Evolutionary conservation across 2,329 filamentous ascomycete species (phyloP).

Genomic region (Botrytis deweyae): DNA sequence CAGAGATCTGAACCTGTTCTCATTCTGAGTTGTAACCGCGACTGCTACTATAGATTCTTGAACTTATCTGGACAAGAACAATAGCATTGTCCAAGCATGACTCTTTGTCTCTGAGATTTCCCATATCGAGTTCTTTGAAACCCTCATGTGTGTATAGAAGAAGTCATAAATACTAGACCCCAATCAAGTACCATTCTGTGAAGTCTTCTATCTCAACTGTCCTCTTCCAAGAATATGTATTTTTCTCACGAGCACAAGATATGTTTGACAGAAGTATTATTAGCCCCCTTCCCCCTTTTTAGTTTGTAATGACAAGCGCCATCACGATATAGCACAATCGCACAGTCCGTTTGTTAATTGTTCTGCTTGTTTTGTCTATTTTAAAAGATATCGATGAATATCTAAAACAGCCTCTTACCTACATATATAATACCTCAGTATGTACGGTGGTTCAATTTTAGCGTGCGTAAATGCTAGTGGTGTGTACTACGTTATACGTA

Average conservation of each 20-base stretch:
- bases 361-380: neutral
- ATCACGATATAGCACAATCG: neutral
- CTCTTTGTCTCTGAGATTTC: neutral
- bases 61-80: neutral
- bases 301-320: neutral
- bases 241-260: neutral
- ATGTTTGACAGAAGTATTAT: neutral
- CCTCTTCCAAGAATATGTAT: neutral
- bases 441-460: neutral
- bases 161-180: neutral
- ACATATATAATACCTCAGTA: too few relatives aligned
- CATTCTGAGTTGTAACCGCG: too few relatives aligned
- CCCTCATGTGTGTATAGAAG: neutral
- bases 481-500: neutral
- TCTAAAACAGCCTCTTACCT: neutral
- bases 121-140: neutral
- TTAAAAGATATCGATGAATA: neutral
- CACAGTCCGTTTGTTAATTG: neutral
- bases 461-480: neutral
- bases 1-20: too few relatives aligned
- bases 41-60: too few relatives aligned
- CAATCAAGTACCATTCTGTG: too few relatives aligned
- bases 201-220: neutral
- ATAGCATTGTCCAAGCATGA: neutral
- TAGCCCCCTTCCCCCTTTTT: neutral